Conservation (phyloP, 441 rosid species). For the Pelargonium exstipulatum region DNA sequence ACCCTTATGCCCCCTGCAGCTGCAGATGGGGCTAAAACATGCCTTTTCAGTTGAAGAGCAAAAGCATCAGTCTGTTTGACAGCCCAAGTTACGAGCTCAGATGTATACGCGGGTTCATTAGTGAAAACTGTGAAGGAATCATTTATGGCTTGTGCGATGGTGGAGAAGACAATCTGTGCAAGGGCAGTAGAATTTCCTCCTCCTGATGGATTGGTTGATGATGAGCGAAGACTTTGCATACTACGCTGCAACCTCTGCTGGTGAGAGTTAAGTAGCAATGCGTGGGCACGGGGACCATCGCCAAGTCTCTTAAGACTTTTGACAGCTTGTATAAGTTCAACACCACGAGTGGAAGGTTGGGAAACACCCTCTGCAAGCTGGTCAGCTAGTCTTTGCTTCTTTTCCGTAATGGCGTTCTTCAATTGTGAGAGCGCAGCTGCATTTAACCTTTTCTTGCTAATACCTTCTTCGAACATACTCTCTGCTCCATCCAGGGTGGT, state of each 20-base stretch:
- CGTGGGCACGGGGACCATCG: constrained; percentile 94
- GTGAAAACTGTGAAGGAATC: constrained; percentile 84
- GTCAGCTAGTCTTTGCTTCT: constrained; percentile 80
- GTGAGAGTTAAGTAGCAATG: constrained; percentile 81
- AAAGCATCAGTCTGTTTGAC: constrained; percentile 81
- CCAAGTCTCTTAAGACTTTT: constrained; percentile 91
- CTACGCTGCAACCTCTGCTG: constrained; percentile 70
- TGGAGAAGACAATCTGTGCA: constrained; percentile 89
- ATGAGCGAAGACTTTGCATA: constrained; percentile 85
- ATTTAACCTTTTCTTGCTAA: constrained; percentile 44
- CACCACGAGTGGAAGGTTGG: constrained; percentile 87
- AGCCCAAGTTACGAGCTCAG: constrained; percentile 98
- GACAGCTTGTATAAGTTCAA: constrained; percentile 85
- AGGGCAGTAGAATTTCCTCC: constrained; percentile 98
- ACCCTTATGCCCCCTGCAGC: constrained; percentile 99
- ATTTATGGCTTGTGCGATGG: constrained; percentile 84
- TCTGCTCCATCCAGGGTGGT: constrained; percentile 87
- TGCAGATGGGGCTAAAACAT: constrained; percentile 91
- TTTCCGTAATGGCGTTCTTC: constrained; percentile 55
- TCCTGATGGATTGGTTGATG: constrained; percentile 79
- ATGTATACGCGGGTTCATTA: constrained; percentile 75
- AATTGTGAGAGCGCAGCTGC: constrained; percentile 43
- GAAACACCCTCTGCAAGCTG: constrained; percentile 93
- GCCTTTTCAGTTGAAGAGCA: constrained; percentile 87
- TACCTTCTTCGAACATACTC: constrained; percentile 48